These are phyloP conservation scores for Brassica hybrid DNA, from an alignment of 441 rosid species.

Conservation along the genomic window DNA sequence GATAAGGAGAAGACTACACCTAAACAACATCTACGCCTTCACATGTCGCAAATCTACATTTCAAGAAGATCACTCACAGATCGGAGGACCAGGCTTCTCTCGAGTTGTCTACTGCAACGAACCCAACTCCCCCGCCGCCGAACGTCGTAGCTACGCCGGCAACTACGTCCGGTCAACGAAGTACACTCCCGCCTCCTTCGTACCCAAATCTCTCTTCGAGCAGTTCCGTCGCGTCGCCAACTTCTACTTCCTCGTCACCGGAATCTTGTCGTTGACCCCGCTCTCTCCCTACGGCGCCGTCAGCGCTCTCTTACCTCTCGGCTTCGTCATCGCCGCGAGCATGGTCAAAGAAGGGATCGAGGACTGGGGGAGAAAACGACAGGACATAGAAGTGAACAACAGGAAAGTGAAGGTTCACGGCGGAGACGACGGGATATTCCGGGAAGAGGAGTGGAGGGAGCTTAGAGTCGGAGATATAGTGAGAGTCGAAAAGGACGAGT, in stretches of 20 bases:
- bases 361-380: conserved; percentile 83
- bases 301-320: conserved; percentile 83
- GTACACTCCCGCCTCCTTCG: conserved; percentile 74
- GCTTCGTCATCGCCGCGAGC: conserved; percentile 74
- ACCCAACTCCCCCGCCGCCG: conserved; percentile 64
- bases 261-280: conserved; percentile 74
- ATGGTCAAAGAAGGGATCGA: conserved; percentile 93
- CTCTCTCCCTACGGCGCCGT: conserved; percentile 79
- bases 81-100: conserved; percentile 97
- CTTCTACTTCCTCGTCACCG: conserved; percentile 81
- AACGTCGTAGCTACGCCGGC: conserved; percentile 50
- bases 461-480: conserved; percentile 74
- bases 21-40: conserved; percentile 74
- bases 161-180: conserved; percentile 88
- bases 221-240: conserved; percentile 98
- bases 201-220: conserved; percentile 91
- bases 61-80: conserved; percentile 72
- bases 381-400: conserved; percentile 73
- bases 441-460: conserved; percentile 58
- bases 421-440: conserved; percentile 53
- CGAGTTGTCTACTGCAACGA: conserved; percentile 87
- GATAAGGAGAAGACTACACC: conserved; percentile 64
- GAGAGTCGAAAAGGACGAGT: conserved; percentile 69
- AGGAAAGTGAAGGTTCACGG: conserved; percentile 61
- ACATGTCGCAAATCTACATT: conserved; percentile 72